These are phyloP conservation scores for Pogostemon cablin DNA, from an alignment of 257 asterid genomes.

Conservation along the genomic window DNA sequence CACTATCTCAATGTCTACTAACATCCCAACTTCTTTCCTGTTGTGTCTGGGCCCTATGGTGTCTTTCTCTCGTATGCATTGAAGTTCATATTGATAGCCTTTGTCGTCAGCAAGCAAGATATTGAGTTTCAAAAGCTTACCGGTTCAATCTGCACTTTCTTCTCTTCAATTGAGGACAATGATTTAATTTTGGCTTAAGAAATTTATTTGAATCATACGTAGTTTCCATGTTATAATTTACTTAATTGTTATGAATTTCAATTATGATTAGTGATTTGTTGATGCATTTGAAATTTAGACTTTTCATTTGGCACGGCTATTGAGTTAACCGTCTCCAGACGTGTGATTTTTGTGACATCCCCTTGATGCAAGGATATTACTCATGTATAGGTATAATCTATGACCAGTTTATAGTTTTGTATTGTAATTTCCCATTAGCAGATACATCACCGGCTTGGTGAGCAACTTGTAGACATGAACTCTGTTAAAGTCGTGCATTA, in stretches of 20 bases:
- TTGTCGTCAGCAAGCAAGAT: not conserved
- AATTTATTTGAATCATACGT: not conserved
- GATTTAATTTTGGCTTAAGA: conserved; percentile 17
- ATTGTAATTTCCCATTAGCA: not conserved
- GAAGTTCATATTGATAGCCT: conserved; percentile 8
- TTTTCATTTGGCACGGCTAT: not conserved
- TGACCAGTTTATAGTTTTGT: not conserved
- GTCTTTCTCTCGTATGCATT: conserved; percentile 13
- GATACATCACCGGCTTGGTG: conserved; percentile 4
- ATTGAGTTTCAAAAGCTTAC: conserved; percentile 5
- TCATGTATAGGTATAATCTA: not conserved
- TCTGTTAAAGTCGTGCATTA: not conserved
- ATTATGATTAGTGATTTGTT: not conserved
- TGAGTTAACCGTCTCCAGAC: conserved; percentile 9
- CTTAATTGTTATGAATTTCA: not conserved
- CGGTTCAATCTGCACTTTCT: conserved; percentile 10
- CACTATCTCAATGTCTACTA: conserved; percentile 9
- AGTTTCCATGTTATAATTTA: not conserved
- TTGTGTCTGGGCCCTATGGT: not conserved
- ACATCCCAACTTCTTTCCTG: not conserved
- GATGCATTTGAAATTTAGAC: not conserved
- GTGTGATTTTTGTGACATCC: not conserved
- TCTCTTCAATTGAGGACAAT: conserved; percentile 19
- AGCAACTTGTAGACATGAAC: conserved; percentile 14
- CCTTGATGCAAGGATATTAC: conserved; percentile 1